Evolutionary conservation across 2,329 filamentous ascomycete species (phyloP).

Genomic region (Colletotrichum limetticola): DNA sequence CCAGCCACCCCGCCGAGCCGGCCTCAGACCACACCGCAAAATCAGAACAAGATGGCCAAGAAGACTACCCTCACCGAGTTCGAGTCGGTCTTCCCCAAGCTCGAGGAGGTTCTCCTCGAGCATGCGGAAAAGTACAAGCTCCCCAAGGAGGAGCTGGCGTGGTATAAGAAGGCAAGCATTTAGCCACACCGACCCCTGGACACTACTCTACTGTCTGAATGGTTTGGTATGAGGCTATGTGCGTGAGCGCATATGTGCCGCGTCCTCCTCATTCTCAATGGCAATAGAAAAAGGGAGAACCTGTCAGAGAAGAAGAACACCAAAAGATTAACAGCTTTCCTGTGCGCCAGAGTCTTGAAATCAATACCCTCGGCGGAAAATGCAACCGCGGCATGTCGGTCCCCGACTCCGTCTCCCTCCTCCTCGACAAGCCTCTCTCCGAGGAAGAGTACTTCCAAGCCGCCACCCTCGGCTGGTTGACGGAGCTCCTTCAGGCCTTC

Average conservation of each 20-base stretch:
- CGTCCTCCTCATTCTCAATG: neutral
- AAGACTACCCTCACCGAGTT: conserved; percentile 86
- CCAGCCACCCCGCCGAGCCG: neutral
- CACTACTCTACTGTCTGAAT: neutral
- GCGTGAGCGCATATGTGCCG: neutral
- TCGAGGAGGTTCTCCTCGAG: conserved; percentile 83
- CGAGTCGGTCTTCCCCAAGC: conserved; percentile 87
- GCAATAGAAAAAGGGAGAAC: neutral
- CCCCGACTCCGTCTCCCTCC: conserved; percentile 86
- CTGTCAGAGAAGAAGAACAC: neutral
- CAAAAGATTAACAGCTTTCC: neutral
- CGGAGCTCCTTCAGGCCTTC: conserved; percentile 97
- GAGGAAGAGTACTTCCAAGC: conserved; percentile 89
- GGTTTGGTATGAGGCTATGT: neutral
- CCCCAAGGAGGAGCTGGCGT: conserved; percentile 81
- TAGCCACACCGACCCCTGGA: conserved; percentile 14
- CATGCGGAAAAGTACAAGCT: conserved; percentile 86
- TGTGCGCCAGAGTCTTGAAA: conserved; percentile 74
- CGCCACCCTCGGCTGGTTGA: conserved; percentile 94
- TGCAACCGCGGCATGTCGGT: conserved; percentile 99
- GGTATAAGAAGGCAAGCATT: conserved; percentile 80
- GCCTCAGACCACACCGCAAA: conserved; percentile 12
- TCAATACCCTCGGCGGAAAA: conserved; percentile 93
- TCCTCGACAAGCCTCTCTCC: conserved; percentile 76
- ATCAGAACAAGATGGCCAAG: conserved; percentile 65